Evolutionary conservation across 768 basidiomycete species (phyloP), one percentile per base, ranked within the genome.

Genomic region (Leccinum rimulosum): DNA sequence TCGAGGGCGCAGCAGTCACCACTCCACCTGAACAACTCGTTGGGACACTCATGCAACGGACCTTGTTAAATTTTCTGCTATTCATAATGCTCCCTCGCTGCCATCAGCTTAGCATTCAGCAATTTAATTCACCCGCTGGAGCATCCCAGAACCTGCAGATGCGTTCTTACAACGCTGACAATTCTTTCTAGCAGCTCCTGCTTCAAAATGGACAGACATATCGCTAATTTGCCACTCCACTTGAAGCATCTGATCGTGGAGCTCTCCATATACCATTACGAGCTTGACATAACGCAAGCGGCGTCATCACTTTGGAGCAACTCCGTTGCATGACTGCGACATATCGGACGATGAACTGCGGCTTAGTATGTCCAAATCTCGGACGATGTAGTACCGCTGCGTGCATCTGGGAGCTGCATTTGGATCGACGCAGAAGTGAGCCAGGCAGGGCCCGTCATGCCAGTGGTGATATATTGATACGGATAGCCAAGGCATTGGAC

Each of bases 271-370:
- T 67, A 66, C 43, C 55, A 64, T 40, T 72, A 70, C 56, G 59
- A 69, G 5, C 51, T 27, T 47, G 43, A 62, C 58, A 45, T 54
- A 19, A 14, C 58, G 61, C 58, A 51, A 50, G 28, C 54, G 50
- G 56, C 58, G 17, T 58, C 70, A 22, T 69, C 84, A 17, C 75
- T 78, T 11, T 87, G 47, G 73, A 77, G 61, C 78, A 80, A 55
- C 73, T 87, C 17, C 78, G 79, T 72, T 86, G 40, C 84, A 85
- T 65, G 82, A 84, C 63, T 82, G 81, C 58, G 84, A 84, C 49
- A 80, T 88, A 58, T 70, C 80, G 31, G 81, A 84, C 64, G 67
- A 70, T 17, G 75, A 78, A 22, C 58, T 86, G 10, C 60, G 66
- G 31, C 62, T 70, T 31, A 78, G 76, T 12, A 14, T 86, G 83